These are phyloP conservation scores for Microcyclosporella mali DNA, from an alignment of 2,329 filamentous ascomycete genomes.

Conservation along the genomic window DNA sequence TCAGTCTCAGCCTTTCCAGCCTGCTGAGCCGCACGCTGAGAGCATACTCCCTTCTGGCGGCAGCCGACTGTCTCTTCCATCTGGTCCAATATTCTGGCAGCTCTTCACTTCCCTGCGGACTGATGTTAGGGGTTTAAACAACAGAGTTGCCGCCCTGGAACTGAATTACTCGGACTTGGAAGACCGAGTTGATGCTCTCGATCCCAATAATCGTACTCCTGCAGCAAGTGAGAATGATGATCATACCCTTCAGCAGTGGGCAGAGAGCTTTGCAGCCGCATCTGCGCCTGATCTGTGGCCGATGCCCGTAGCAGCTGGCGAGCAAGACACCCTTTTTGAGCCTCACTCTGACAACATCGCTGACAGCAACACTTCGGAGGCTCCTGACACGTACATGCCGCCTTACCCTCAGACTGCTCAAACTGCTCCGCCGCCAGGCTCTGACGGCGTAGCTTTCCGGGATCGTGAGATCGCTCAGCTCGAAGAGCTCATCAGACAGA, in stretches of 20 bases:
- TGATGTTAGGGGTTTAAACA: slow-evolving; percentile 15
- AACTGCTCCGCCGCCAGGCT: neutral
- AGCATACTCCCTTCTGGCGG: neutral
- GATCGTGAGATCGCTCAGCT: slow-evolving; percentile 24
- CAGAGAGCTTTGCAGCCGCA: too few species aligned
- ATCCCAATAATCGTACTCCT: slow-evolving; percentile 17
- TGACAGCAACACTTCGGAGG: too few species aligned
- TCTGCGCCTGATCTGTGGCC: too few species aligned
- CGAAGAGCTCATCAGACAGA: slow-evolving; percentile 15
- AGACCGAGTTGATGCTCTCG: slow-evolving; percentile 17
- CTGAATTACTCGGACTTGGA: slow-evolving; percentile 20
- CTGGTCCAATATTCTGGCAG: slow-evolving; percentile 21
- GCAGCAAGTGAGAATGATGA: slow-evolving; percentile 10
- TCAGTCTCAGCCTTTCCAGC: too few species aligned
- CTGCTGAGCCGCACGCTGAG: neutral
- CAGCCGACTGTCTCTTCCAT: slow-evolving; percentile 9
- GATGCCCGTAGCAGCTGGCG: too few species aligned
- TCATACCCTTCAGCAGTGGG: too few species aligned
- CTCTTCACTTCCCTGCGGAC: slow-evolving; percentile 19
- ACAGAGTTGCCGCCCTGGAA: slow-evolving; percentile 16
- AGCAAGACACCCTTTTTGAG: too few species aligned
- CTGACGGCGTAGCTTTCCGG: slow-evolving; percentile 23
- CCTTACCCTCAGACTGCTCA: neutral
- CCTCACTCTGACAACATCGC: too few species aligned
- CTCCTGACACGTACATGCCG: too few species aligned